Conservation (phyloP, 352 stramenopile genomes). For the Thalassiosira pacifica region DNA sequence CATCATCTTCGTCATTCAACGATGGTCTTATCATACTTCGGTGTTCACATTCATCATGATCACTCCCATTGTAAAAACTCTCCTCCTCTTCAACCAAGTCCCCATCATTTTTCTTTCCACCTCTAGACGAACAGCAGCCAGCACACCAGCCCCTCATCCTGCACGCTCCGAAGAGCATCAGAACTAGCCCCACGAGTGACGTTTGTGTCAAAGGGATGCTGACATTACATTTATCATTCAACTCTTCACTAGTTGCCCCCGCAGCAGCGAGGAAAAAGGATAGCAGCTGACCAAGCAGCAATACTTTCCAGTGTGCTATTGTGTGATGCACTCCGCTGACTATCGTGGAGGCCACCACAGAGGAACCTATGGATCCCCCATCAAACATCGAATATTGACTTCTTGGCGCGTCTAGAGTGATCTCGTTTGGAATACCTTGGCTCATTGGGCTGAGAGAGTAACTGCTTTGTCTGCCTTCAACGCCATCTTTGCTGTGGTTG, state of each 20-base stretch:
- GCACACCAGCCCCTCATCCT: slow-evolving; percentile 22
- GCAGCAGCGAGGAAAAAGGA: slow-evolving; percentile 63
- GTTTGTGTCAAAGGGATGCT: slow-evolving; percentile 72
- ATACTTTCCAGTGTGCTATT: slow-evolving; percentile 57
- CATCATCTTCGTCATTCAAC: slow-evolving; percentile 7
- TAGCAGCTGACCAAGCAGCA: slow-evolving; percentile 72
- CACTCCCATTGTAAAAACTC: slow-evolving; percentile 16
- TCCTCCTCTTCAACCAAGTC: slow-evolving; percentile 14
- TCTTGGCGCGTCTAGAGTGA: neutral
- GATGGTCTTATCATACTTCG: neutral
- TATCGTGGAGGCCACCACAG: slow-evolving; percentile 15
- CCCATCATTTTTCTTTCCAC: neutral
- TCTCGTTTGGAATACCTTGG: no score
- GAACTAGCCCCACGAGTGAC: slow-evolving; percentile 45
- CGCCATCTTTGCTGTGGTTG: neutral
- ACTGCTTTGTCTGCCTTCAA: neutral
- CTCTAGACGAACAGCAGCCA: neutral
- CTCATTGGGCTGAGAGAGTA: neutral
- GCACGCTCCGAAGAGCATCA: slow-evolving; percentile 49
- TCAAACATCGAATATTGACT: neutral
- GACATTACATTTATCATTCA: slow-evolving; percentile 66
- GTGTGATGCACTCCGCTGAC: slow-evolving; percentile 29
- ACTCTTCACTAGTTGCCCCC: slow-evolving; percentile 65
- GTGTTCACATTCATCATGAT: slow-evolving; percentile 18
- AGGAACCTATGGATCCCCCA: slow-evolving; percentile 10